A percentile compares a stretch with the other conserved stretches of the same genome.
Evolutionary conservation across 176 grass and related monocot species (phyloP).

Genomic region (bread wheat (Triticum aestivum)): IWGSC_CS_RefSeq_v2.1 NC_057798.1:462795271-462795770

Average conservation of each 20-base stretch:
- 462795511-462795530: constrained; percentile 71
- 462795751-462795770: constrained; percentile 81
- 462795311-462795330: constrained; percentile 23
- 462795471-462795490: constrained; percentile 55
- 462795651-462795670: constrained; percentile 51
- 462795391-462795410: background rate
- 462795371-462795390: background rate
- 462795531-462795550: constrained; percentile 59
- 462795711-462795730: constrained; percentile 48
- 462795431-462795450: background rate
- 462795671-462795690: constrained; percentile 93
- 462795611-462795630: background rate
- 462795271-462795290: constrained; percentile 18
- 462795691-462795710: constrained; percentile 68
- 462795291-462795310: constrained; percentile 43
- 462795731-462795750: constrained; percentile 58
- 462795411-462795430: background rate
- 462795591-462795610: background rate
- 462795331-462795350: constrained; percentile 35
- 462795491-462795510: constrained; percentile 70
- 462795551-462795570: constrained; percentile 51
- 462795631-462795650: too few relatives aligned
- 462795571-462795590: background rate
- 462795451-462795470: constrained; percentile 35
- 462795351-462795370: background rate